Evolutionary conservation across 2,329 filamentous ascomycete species (phyloP), one percentile per base, ranked within the genome.

Genomic region (Pseudopyricularia cyperi): DNA sequence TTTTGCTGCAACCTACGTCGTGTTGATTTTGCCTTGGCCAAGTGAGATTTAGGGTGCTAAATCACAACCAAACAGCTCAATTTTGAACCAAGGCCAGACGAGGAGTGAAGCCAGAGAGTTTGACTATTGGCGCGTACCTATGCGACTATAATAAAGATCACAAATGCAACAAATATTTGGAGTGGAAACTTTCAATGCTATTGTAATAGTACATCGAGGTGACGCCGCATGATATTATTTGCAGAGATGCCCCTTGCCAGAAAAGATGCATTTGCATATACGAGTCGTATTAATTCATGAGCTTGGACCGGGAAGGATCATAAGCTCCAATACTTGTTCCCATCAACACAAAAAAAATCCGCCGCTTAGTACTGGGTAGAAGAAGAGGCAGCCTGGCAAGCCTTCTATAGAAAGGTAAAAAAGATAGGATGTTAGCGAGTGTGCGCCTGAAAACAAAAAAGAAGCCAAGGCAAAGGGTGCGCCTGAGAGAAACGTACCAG

Each of bases 351-450:
- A 42, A 42, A 39, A 19, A 22, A 42, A 22, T 35, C 33, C 33
- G 7, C 30, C 7, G 3, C 37, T 66, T 81, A 88, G 72, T 88
- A 87, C 61, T 74, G 80, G 69, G 75, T 80, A 52, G 87, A 83
- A n/a, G n/a, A n/a, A n/a, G n/a, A n/a, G 60, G 87, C 86, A 58
- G 79, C 72, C 75, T 91, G 87, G 77, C 87, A 91, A 53, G 87
- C 85, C 77, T 90, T 91, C 70, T 42, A 24, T 6, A 42, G 17
- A 42, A 22, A 22, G 17, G 37, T n/a, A n/a, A n/a, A 19, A 17
- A 42, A 22, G 4, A 11, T 42, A 11, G 4, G 3, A 24, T 22
- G 14, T 42, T 22, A 42, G 37, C 37, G 22, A 42, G 37, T 3
- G n/a, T 42, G 17, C 37, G 19, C 17, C 37, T 42, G n/a, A n/a